Conservation (phyloP, 768 basidiomycete species). For the Basidioascus undulatus region DNA sequence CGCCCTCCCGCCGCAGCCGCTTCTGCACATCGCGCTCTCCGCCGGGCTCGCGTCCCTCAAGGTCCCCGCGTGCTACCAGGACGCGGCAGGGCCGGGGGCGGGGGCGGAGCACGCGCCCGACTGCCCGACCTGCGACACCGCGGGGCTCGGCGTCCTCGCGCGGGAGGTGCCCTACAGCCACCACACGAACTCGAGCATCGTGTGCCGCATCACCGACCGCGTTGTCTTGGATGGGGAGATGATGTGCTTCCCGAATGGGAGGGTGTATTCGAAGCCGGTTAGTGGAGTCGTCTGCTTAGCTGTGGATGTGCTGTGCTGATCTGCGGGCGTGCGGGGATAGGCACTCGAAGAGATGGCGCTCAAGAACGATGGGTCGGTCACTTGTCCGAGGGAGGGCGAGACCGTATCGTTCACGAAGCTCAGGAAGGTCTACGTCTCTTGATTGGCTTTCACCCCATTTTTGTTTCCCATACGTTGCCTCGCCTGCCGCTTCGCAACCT, state of each 20-base stretch:
- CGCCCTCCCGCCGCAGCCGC: constrained; percentile 61
- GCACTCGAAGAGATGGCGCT: constrained; percentile 70
- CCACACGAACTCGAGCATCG: constrained; percentile 85
- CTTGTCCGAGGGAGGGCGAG: constrained; percentile 49
- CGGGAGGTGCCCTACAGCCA: constrained; percentile 74
- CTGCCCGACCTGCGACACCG: constrained; percentile 70
- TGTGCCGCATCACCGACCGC: constrained; percentile 68
- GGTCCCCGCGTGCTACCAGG: constrained; percentile 58
- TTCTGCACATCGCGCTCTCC: constrained; percentile 66
- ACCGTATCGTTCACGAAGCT: constrained; percentile 39
- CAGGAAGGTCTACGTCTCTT: constrained; percentile 79
- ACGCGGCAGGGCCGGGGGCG: too few relatives aligned
- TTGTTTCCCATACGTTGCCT: too few relatives aligned
- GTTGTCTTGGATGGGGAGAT: constrained; percentile 93
- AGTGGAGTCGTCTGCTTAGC: constrained; percentile 12
- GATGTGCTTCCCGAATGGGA: constrained; percentile 69
- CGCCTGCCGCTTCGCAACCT: too few relatives aligned
- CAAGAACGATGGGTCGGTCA: constrained; percentile 53
- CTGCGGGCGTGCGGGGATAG: constrained; percentile 25
- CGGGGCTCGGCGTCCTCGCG: constrained; percentile 48
- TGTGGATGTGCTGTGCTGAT: background rate
- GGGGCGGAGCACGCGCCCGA: too few relatives aligned
- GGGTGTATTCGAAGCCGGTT: constrained; percentile 39
- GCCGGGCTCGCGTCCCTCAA: constrained; percentile 80
- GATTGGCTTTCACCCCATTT: too few relatives aligned